Base-by-base conservation (phyloP, 495 filamentous ascomycete species). In the Astrocystis sublimbata region DNA sequence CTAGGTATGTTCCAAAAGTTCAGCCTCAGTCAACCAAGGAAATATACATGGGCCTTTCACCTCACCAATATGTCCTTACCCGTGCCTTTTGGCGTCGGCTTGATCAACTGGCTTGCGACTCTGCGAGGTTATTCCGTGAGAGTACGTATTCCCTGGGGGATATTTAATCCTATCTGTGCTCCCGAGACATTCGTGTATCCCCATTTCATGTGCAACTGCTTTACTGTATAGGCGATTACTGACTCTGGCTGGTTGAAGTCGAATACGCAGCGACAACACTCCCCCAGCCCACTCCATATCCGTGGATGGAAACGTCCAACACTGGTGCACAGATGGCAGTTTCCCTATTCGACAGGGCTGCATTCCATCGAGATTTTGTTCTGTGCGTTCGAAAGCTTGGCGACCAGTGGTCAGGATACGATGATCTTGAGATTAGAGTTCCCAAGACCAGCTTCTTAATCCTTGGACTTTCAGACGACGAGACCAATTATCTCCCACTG, bases 1-100 rank as follows among this genome's bases (percentile, higher is more conserved):
- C 64, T 12, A 43, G 54, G 6, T 66, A 60, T 26, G 64, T 66
- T 10, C 19, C 49, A 12, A 36, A 28, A 9, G 23, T 10, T 13
- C 7, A 55, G 17, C 41, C 31, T n/a, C 17, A 35, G 19, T 13
- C 23, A 6, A 46, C 51, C 13, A 28, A 35, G 28, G 46, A 58
- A 12, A 66, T 66, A 10, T 45, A 54, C 21, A 26, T 6, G 8
- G 21, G 35, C 5, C 3, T 66, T 21, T 46, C 42, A 8, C 46
- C 47, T 2, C 31, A 26, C 0, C 64, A 66, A 21, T 17, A 33
- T 15, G 17, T 66, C 6, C 38, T 66, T 28, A 63, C 54, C 6
- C 7, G 86, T 86, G 72, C 89, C 85, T 66, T 88, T 89, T 61
- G 59, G 58, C 9, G 19, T 15, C 45, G 17, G 12, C 13, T 50